These are phyloP conservation scores for Yamadazyma aaseri DNA, from an alignment of 1,139 yeast genomes.

Conservation along the genomic window DNA sequence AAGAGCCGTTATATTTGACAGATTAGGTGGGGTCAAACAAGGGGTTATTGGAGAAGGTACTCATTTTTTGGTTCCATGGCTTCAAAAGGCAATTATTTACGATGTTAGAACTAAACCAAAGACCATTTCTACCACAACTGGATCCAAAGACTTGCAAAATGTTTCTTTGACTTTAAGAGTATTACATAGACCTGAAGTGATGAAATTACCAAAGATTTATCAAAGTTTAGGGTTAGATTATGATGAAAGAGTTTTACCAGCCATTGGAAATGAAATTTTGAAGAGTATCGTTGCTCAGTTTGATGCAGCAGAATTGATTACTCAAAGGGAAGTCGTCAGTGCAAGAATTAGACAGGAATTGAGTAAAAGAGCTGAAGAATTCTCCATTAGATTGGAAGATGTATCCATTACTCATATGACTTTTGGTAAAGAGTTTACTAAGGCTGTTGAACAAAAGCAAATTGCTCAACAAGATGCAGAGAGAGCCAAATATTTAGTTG, in stretches of 20 bases:
- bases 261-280: slow-evolving; percentile 94
- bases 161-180: slow-evolving; percentile 92
- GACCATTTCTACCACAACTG: slow-evolving; percentile 91
- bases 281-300: slow-evolving; percentile 96
- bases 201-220: slow-evolving; percentile 78
- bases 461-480: slow-evolving; percentile 99
- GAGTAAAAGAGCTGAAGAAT: slow-evolving; percentile 80
- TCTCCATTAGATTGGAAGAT: slow-evolving; percentile 89
- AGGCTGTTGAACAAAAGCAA: slow-evolving; percentile 98
- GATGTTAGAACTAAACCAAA: slow-evolving; percentile 93
- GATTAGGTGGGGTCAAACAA: slow-evolving; percentile 85
- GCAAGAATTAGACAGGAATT: slow-evolving; percentile 87
- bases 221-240: slow-evolving; percentile 91
- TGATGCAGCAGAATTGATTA: slow-evolving; percentile 96
- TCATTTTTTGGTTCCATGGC: slow-evolving; percentile 94
- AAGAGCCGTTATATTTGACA: slow-evolving; percentile 92
- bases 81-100: slow-evolving; percentile 83
- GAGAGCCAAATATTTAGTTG: slow-evolving; percentile 91
- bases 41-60: slow-evolving; percentile 94
- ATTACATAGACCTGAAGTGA: slow-evolving; percentile 89
- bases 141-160: slow-evolving; percentile 95
- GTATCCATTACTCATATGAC: slow-evolving; percentile 98
- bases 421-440: slow-evolving; percentile 94
- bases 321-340: slow-evolving; percentile 94
- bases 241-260: slow-evolving; percentile 95